These are phyloP conservation scores for Monosporozyma solicola DNA, from an alignment of 805 yeast species.

Conservation along the genomic window DNA sequence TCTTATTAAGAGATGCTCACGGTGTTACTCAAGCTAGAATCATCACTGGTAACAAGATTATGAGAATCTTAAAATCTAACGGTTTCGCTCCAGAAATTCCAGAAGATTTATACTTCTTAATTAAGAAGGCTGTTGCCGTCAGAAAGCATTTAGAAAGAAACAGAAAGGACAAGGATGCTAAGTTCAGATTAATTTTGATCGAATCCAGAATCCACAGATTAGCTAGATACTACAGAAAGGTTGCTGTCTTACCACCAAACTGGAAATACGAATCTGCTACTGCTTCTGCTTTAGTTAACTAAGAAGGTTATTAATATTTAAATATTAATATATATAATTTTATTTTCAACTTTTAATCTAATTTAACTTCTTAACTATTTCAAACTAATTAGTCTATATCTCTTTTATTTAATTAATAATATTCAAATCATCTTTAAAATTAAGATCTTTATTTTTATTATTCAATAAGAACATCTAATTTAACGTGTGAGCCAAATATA, in stretches of 20 bases:
- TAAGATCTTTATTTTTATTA: not conserved
- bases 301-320: constrained; percentile 32
- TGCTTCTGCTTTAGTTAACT: constrained; percentile 99
- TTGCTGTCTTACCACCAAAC: constrained; percentile 98
- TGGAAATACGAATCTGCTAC: constrained; percentile 99
- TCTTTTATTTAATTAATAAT: not conserved
- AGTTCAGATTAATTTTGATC: constrained; percentile 99
- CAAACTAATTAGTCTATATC: constrained; percentile 3
- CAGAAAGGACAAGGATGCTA: constrained; percentile 99
- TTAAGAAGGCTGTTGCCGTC: constrained; percentile 98
- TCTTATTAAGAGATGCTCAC: constrained; percentile 98
- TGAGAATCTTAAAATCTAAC: constrained; percentile 97
- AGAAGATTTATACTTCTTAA: constrained; percentile 98
- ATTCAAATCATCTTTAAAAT: not conserved
- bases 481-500: not conserved
- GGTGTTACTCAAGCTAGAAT: constrained; percentile 97
- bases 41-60: constrained; percentile 98
- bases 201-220: constrained; percentile 99
- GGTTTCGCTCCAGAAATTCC: constrained; percentile 99
- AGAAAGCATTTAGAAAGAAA: constrained; percentile 99
- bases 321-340: constrained; percentile 10
- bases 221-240: constrained; percentile 99
- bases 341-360: constrained; percentile 6
- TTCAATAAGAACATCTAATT: not conserved
- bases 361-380: constrained; percentile 5